Percentiles rank a stretch among this genome's conserved stretches.
Evolutionary conservation across 2,329 filamentous ascomycete species (phyloP).

Genomic region (Cytospora paraplurivora): DNA sequence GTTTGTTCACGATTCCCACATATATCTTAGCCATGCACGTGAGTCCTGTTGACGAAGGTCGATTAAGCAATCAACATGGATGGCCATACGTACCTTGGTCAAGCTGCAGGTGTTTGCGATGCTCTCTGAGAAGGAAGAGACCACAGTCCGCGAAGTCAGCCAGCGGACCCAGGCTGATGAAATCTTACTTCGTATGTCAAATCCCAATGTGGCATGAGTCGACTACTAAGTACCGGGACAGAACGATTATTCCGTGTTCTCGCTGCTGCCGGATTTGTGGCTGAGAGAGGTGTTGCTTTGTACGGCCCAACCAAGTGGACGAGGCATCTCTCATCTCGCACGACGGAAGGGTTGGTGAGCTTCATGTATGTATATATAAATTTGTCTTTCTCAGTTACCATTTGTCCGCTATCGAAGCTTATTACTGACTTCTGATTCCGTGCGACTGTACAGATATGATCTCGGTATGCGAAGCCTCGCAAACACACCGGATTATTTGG

Average conservation of each 20-base stretch:
- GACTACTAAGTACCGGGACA: not conserved
- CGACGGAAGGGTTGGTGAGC: not conserved
- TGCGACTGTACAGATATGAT: not conserved
- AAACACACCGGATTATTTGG: not conserved
- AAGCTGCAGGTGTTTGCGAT: not conserved
- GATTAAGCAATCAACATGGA: too few relatives aligned
- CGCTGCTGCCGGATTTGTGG: not conserved
- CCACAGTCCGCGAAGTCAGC: not conserved
- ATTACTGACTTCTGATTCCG: not conserved
- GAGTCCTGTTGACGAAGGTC: too few relatives aligned
- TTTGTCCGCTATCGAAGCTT: too few relatives aligned
- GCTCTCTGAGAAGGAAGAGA: not conserved
- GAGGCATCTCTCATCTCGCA: not conserved
- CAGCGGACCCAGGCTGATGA: not conserved
- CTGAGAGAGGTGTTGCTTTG: not conserved
- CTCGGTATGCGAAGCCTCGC: not conserved
- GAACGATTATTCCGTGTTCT: constrained; percentile 1
- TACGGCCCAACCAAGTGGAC: not conserved
- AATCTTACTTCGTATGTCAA: not conserved
- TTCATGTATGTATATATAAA: not conserved
- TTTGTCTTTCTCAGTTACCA: too few relatives aligned
- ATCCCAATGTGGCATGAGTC: too few relatives aligned
- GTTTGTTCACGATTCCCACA: too few relatives aligned
- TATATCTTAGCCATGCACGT: too few relatives aligned
- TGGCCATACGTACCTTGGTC: too few relatives aligned